Evolutionary conservation across 2,329 filamentous ascomycete species (phyloP), one percentile per base, ranked within the genome.

Genomic region (Paraconiothyrium brasiliense): DNA sequence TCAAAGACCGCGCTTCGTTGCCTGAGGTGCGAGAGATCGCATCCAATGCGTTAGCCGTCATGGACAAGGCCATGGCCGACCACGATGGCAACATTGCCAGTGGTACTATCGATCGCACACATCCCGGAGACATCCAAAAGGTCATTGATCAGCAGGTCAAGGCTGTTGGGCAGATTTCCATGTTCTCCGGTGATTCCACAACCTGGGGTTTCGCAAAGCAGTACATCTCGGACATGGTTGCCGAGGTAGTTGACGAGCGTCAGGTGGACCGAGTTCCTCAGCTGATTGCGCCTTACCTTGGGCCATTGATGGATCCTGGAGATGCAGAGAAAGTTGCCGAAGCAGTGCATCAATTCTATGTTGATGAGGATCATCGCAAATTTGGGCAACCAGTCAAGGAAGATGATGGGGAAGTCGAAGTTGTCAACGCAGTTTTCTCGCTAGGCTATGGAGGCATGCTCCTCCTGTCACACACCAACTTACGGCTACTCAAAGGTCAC

Each of bases 391-490:
- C 93, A 2, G 85, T 92, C 67, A 92, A 94, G 79, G 92, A 95
- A 64, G 93, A 97, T 63, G 92, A 96, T 63, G 94, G 93, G 62
- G 95, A 99, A 81, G 85, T 90, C 24, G 95, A 98, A 80, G 97
- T 99, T 75, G 95, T 99, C 77, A 98, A 99, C 73, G 94, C 95
- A 49, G 91, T 95, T 76, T 99, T 99, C 84, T 99, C 95, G 22
- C 87, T 99, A 27, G 95, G 94, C 51, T 99, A 99, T 75, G 95
- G 95, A 78, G 95, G 95, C 74, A 98, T 97, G 94, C 88, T 99
- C 68, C 84, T 99, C 64, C 87, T 99, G 24, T 97, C 93, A 5
- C 95, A 98, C 83, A 97, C 95, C 68, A 98, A 97, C 78, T 85
- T 99, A 47, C 90, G 93, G 46, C 88, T 99, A 9, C 87, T 98